phyloP scores from a whole-genome alignment of 495 filamentous ascomycete species.

The Xylaria curta region DNA sequence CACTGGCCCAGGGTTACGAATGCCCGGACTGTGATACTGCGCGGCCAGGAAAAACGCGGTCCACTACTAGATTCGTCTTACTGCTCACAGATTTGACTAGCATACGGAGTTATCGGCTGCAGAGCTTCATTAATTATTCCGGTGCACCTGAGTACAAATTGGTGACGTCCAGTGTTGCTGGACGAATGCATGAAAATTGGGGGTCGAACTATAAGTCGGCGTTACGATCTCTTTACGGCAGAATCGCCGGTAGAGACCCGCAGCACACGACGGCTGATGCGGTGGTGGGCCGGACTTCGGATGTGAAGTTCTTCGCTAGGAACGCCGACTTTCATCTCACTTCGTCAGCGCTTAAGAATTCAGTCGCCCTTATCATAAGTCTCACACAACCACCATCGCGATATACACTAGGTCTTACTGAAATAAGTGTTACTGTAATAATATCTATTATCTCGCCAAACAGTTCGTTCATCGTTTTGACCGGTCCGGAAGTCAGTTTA shows the following conservation, averaged over 20 bases:
- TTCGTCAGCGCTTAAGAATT: background rate
- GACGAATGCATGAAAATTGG: background rate
- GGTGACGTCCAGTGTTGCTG: background rate
- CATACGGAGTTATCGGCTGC: background rate
- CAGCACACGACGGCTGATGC: background rate
- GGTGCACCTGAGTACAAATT: background rate
- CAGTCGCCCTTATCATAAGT: background rate
- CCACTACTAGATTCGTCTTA: background rate
- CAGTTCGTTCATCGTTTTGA: background rate
- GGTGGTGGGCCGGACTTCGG: constrained; percentile 1
- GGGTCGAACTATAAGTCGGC: background rate
- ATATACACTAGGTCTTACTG: background rate
- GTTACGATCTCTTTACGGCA: constrained; percentile 2
- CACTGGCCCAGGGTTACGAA: background rate
- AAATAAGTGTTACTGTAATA: background rate
- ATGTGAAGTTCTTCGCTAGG: background rate
- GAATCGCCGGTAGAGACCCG: background rate
- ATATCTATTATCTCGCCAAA: background rate
- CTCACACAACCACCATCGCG: background rate
- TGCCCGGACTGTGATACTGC: background rate
- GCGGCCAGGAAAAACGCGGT: constrained; percentile 2
- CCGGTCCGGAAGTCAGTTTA: background rate
- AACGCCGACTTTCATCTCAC: background rate
- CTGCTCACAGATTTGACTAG: background rate
- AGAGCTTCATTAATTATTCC: constrained; percentile 6